Conservation (phyloP, 2,329 filamentous ascomycete genomes). For the Paecilomyces formosus region DNA sequence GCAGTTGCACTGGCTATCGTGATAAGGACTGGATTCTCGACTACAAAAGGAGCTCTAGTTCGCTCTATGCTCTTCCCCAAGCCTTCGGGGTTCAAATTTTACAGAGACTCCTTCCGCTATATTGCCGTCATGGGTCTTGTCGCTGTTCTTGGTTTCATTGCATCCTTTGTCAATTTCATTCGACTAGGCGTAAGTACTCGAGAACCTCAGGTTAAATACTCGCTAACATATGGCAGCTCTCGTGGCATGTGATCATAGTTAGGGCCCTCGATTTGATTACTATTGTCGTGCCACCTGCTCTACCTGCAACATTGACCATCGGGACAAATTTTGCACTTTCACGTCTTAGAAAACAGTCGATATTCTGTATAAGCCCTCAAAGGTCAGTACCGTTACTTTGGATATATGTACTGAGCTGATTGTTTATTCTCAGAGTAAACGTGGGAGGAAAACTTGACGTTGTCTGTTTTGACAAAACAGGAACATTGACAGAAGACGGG, state of each 20-base stretch:
- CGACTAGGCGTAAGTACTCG: slow-evolving; percentile 52
- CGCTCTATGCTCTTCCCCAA: slow-evolving; percentile 98
- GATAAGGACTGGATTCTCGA: slow-evolving; percentile 91
- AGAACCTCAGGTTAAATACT: background rate
- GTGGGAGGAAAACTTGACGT: slow-evolving; percentile 93
- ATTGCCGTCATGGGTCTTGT: slow-evolving; percentile 93
- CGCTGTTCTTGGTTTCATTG: slow-evolving; percentile 77
- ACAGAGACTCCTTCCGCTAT: slow-evolving; percentile 93
- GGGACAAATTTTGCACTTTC: slow-evolving; percentile 91
- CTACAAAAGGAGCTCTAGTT: slow-evolving; percentile 90
- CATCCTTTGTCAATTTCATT: slow-evolving; percentile 89
- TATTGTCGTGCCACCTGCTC: slow-evolving; percentile 89
- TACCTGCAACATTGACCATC: slow-evolving; percentile 91
- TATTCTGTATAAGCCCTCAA: slow-evolving; percentile 97
- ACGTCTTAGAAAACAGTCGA: slow-evolving; percentile 77
- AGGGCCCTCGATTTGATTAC: slow-evolving; percentile 92
- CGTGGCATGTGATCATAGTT: slow-evolving; percentile 85
- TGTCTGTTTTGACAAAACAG: slow-evolving; percentile 97
- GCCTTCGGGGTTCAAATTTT: slow-evolving; percentile 97
- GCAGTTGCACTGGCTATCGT: slow-evolving; percentile 88
- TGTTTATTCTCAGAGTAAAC: slow-evolving; percentile 58
- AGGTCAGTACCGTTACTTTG: slow-evolving; percentile 27
- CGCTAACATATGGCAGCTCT: slow-evolving; percentile 43
- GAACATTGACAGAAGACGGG: slow-evolving; percentile 94
- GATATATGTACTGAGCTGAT: background rate